Evolutionary conservation across 192 early-diverging fungal genomes (phyloP).

Genomic region (Rhizophagus clarus): DNA sequence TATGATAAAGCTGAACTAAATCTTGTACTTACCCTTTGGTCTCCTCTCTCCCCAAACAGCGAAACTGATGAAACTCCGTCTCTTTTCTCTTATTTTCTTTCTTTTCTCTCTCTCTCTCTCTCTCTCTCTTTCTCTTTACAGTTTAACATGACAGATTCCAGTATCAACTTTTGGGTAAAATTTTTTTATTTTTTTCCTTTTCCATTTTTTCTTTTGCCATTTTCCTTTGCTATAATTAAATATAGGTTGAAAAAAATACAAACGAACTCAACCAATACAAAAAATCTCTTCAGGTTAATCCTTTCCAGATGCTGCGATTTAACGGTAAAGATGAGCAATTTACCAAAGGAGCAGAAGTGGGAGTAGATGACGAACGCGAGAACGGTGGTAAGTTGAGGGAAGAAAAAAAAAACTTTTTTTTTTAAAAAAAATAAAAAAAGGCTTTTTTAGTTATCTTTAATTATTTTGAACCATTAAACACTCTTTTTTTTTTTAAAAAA

Average conservation of each 20-base stretch:
- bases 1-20: neutral
- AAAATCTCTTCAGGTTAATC: constrained; percentile 29
- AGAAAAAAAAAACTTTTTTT: neutral
- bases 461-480: no score
- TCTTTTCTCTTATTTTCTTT: neutral
- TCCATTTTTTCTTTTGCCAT: constrained; percentile 8
- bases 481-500: no score
- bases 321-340: constrained; percentile 17
- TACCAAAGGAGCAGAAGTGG: constrained; percentile 13
- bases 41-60: neutral
- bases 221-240: neutral
- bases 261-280: constrained; percentile 5
- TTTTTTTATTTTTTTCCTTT: constrained; percentile 1
- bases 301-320: constrained; percentile 28
- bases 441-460: no score
- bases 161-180: constrained; percentile 28
- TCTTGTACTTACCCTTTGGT: neutral
- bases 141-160: constrained; percentile 3
- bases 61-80: neutral
- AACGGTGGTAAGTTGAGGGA: constrained; percentile 33
- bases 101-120: neutral
- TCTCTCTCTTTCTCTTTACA: neutral
- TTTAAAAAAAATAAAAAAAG: no score
- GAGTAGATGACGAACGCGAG: constrained; percentile 22
- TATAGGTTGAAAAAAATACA: constrained; percentile 11